Percentiles rank a stretch among this genome's conserved stretches.
Conservation (phyloP, 495 filamentous ascomycete genomes). For the Aspergillus coremiiformis region DNA sequence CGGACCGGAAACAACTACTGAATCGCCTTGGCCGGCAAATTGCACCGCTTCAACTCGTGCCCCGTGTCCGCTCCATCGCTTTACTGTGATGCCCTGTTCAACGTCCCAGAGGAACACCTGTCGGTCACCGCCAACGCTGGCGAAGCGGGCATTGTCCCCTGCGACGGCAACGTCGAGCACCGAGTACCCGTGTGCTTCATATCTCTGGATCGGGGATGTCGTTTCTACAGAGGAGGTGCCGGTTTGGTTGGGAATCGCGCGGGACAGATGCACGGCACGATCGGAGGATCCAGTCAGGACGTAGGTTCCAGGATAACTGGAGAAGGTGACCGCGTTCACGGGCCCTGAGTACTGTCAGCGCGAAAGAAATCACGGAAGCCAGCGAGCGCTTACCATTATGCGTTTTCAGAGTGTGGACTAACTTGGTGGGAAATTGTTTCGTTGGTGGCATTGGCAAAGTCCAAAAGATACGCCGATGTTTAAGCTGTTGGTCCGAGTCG, state of each 20-base stretch:
- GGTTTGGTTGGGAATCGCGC: slow-evolving; percentile 43
- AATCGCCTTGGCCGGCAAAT: slow-evolving; percentile 65
- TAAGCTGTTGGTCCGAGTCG: neutral
- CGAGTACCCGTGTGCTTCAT: slow-evolving; percentile 82
- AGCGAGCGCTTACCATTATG: slow-evolving; percentile 31
- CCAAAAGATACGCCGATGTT: neutral
- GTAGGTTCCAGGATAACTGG: slow-evolving; percentile 34
- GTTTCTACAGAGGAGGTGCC: slow-evolving; percentile 29
- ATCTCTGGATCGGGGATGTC: slow-evolving; percentile 67
- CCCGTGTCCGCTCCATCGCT: slow-evolving; percentile 67
- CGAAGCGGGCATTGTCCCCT: slow-evolving; percentile 73
- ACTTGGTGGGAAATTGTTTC: slow-evolving; percentile 26
- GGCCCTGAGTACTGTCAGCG: slow-evolving; percentile 20
- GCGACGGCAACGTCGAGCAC: slow-evolving; percentile 73
- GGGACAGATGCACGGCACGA: slow-evolving; percentile 76
- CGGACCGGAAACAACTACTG: slow-evolving; percentile 58
- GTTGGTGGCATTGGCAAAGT: slow-evolving; percentile 24
- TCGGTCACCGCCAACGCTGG: slow-evolving; percentile 78
- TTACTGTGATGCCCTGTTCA: slow-evolving; percentile 59
- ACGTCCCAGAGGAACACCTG: slow-evolving; percentile 94
- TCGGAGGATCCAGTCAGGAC: slow-evolving; percentile 83
- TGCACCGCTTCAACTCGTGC: slow-evolving; percentile 66
- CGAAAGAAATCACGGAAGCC: neutral
- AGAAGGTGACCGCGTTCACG: slow-evolving; percentile 38
- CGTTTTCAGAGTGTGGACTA: slow-evolving; percentile 39